Conservation (phyloP, 78 protist genomes). For the Dictyostelium firmibasis region DNA sequence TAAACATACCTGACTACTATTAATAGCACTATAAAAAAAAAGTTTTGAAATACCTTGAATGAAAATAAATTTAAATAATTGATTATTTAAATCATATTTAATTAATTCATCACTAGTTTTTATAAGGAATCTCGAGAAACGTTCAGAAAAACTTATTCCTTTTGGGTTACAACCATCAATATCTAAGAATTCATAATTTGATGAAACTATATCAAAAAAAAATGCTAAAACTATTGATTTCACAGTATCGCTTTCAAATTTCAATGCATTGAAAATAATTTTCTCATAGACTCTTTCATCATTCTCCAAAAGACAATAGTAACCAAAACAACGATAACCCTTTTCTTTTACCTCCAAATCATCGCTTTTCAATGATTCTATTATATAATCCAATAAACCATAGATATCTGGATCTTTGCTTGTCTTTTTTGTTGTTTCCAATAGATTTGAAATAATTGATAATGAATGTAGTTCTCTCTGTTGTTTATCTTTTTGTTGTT, state of each 20-base stretch:
- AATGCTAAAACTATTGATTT: not conserved
- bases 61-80: not conserved
- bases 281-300: not conserved
- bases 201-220: not conserved
- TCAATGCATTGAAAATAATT: not conserved
- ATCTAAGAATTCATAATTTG: not conserved
- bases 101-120: not conserved
- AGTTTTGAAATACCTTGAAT: constrained; percentile 2
- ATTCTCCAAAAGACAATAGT: not conserved
- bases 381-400: constrained; percentile 1
- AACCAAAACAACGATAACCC: not conserved
- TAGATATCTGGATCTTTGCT: not conserved
- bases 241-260: not conserved
- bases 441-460: not conserved
- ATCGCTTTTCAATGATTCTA: not conserved
- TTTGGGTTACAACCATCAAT: not conserved
- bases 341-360: not conserved
- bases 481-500: not conserved
- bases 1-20: not conserved
- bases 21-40: not conserved
- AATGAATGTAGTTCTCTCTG: not conserved
- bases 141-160: not conserved
- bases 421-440: not conserved
- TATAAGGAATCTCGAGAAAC: not conserved
- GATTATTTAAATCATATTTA: not conserved